Evolutionary conservation across 495 filamentous ascomycete genomes (phyloP), one percentile per base, ranked within the genome.

Genomic region (Schizothecium vesticola): DNA sequence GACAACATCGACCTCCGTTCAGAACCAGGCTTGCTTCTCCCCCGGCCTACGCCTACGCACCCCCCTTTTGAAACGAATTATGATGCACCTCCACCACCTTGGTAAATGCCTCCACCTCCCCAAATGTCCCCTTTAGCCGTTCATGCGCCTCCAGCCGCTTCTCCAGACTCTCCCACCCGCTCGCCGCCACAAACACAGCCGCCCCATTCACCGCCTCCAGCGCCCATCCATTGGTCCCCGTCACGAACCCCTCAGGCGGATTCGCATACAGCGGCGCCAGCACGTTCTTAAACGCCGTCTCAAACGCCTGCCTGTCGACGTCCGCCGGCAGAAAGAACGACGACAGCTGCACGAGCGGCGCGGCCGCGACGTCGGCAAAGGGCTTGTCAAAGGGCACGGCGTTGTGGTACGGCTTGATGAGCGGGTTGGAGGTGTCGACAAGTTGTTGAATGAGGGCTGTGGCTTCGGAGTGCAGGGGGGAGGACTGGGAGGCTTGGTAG

Each of bases 91-190:
- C 70, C 33, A 69, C 36, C 21, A 69, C 67, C 13, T 29, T 60
- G 3, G 51, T 56, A 62, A 69, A 72, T 56, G 58, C 64, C n/a
- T 63, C 63, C 25, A 72, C 24, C 43, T 67, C 70, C 7, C 23
- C 64, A 51, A 72, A 72, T 29, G 24, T 61, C 11, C 61, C 67
- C n/a, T 59, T 28, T n/a, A 67, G 21, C 12, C 23, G n/a, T 9
- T 55, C 70, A 26, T 66, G 63, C 29, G 66, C 70, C 24, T 59
- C 67, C 29, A 60, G 1, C 26, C 64, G 56, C 63, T 58, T 60
- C 59, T 72, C 70, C 16, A 68, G 7, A 56, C 67, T 69, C 63
- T 64, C 64, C 70, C 70, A 72, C 12, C 70, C 70, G 23, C 59
- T 57, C 2, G 31, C 60, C 8, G 67, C 31, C 11, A 43, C 64